Evolutionary conservation across 2,329 filamentous ascomycete genomes (phyloP), one percentile per base, ranked within the genome.

Genomic region (Raffaelea ambrosiae): DNA sequence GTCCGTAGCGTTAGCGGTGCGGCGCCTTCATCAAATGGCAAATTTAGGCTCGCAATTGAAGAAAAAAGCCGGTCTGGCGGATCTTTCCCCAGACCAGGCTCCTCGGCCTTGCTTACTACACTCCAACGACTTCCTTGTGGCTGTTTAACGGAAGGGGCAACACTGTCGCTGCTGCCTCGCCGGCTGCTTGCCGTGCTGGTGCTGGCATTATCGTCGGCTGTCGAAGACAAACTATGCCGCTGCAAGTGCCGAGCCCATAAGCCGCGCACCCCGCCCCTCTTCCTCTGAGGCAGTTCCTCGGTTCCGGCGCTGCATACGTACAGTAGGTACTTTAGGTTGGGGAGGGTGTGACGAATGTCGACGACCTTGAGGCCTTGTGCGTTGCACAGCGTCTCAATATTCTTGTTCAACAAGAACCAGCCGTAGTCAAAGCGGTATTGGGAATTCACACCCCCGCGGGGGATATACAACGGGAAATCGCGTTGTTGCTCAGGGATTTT

Each of bases 361-460:
- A 96, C 76, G 1, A 95, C 83, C 42, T 84, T 82, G 13, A 96
- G 70, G 0, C 84, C 84, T 54, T 89, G 82, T 1, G 74, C 71
- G 3, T 71, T 67, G 51, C 79, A 83, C 3, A 84, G 68, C 0
- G 73, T 66, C 57, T 97, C 90, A 48, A 98, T 90, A 60, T 97
- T 73, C 66, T 97, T 96, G 69, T 97, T 97, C 14, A 98, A 75
- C n/a, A 97, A 70, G 58, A 97, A 98, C 61, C 95, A 93, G 11
- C 76, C 93, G 63, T 97, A 98, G 58, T 97, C 91, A 64, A 97
- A 97, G 3, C 91, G 83, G 68, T 91, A 97, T 41, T 89, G 81
- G 0, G 88, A 80, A 3, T 59, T 76, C n/a, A 68, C 86, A 65
- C 76, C 77, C 16, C 77, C 76, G 2, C 75, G 66, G 0, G 74